phyloP scores from a whole-genome alignment of 441 rosid genomes.

The Brassica hybrid region DNA sequence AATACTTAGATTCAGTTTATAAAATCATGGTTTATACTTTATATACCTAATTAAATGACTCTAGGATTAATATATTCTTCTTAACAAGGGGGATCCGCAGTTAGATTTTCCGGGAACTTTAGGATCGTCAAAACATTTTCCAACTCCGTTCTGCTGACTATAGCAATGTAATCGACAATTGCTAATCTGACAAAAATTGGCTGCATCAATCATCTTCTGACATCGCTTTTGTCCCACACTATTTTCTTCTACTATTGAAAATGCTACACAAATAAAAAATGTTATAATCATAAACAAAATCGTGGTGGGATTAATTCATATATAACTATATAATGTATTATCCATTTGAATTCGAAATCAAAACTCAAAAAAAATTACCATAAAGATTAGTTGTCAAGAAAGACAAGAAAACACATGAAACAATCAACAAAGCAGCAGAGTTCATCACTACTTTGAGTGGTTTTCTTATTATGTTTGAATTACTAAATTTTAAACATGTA shows the following conservation, averaged over 20 bases:
- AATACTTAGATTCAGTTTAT: no score
- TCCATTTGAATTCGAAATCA: background rate
- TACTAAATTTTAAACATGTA: background rate
- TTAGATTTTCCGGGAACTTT: constrained; percentile 2
- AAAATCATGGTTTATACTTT: background rate
- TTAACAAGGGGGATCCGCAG: constrained; percentile 14
- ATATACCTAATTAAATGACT: background rate
- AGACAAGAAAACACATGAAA: constrained; percentile 20
- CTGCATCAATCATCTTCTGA: background rate
- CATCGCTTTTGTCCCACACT: constrained; percentile 21
- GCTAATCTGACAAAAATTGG: background rate
- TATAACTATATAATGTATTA: no score
- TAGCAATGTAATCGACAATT: background rate
- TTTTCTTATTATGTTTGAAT: background rate
- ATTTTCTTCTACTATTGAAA: constrained; percentile 2
- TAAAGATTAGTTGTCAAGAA: constrained; percentile 9
- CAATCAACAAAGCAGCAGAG: constrained; percentile 12
- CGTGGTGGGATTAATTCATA: background rate
- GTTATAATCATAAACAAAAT: background rate
- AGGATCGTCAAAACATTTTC: constrained; percentile 26
- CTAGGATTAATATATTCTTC: background rate
- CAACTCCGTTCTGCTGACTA: constrained; percentile 4
- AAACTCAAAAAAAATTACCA: background rate
- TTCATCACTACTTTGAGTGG: constrained; percentile 15
- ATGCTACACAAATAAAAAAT: constrained; percentile 1